phyloP scores from a whole-genome alignment of 1,284 basidiomycete genomes.

The Leccinum huronense region DNA sequence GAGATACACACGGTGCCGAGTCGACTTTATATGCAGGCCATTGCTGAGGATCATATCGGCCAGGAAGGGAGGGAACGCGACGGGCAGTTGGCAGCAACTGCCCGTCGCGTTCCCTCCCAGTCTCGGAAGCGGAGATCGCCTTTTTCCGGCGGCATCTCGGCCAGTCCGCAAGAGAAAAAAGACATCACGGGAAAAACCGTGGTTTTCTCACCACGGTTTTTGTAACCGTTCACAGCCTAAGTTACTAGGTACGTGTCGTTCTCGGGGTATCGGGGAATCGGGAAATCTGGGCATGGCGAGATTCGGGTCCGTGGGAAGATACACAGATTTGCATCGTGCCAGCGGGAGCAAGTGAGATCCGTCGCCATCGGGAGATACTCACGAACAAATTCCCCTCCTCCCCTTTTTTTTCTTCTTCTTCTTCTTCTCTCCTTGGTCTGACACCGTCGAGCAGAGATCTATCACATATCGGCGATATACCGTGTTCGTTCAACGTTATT shows the following conservation, averaged over 20 bases:
- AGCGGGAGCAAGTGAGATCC: slow-evolving; percentile 45
- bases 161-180: neutral
- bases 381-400: neutral
- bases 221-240: no score
- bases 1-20: no score
- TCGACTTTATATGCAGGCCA: no score
- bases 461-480: slow-evolving; percentile 24
- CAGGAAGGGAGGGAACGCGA: no score
- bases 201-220: no score
- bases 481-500: slow-evolving; percentile 22
- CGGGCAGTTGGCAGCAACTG: no score
- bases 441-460: slow-evolving; percentile 20
- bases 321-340: slow-evolving; percentile 35
- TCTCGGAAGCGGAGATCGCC: neutral
- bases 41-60: no score
- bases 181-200: no score
- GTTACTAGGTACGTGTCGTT: neutral
- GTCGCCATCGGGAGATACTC: slow-evolving; percentile 54
- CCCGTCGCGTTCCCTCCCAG: no score
- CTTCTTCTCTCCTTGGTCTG: neutral
- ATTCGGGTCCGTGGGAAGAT: slow-evolving; percentile 33
- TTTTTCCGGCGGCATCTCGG: neutral
- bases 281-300: slow-evolving; percentile 25
- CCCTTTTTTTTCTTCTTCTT: slow-evolving; percentile 14
- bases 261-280: slow-evolving; percentile 18